A percentile compares a stretch with the other conserved stretches of the same genome.
Evolutionary conservation across 2,329 filamentous ascomycete genomes (phyloP).

Genomic region (Neophaeococcomyces mojaviensis): DNA sequence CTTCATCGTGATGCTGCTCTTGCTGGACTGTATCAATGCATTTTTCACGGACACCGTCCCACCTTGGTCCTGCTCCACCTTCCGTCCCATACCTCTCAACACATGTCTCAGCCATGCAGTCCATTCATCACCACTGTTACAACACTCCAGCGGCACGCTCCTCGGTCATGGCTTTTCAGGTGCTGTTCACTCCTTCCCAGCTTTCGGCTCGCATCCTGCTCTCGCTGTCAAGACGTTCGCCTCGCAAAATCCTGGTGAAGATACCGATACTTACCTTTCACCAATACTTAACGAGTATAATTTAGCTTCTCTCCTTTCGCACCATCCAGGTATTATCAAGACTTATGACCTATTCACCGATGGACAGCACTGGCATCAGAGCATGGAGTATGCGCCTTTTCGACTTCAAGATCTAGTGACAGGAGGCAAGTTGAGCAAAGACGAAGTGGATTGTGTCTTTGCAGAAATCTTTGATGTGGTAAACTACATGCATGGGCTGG

Average conservation of each 20-base stretch:
- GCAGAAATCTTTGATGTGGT: neutral
- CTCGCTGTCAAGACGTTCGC: neutral
- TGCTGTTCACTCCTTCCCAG: neutral
- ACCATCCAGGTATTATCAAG: neutral
- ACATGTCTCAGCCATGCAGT: neutral
- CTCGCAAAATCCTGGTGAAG: neutral
- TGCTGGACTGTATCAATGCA: neutral
- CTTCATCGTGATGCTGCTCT: neutral
- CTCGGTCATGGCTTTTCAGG: neutral
- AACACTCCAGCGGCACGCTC: neutral
- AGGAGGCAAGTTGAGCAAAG: neutral
- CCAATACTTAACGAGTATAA: neutral
- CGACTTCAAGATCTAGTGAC: neutral
- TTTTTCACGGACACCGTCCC: neutral
- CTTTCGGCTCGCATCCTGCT: neutral
- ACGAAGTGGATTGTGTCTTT: conserved; percentile 1
- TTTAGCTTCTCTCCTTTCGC: neutral
- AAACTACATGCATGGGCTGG: neutral
- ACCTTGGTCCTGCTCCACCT: neutral
- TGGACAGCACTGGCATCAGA: neutral
- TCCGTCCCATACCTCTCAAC: neutral
- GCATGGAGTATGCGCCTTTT: neutral
- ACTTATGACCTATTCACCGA: neutral
- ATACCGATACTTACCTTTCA: neutral
- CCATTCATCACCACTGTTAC: neutral